Evolutionary conservation across 306 rosid species (phyloP).

Genomic region (Inga laurina): DNA sequence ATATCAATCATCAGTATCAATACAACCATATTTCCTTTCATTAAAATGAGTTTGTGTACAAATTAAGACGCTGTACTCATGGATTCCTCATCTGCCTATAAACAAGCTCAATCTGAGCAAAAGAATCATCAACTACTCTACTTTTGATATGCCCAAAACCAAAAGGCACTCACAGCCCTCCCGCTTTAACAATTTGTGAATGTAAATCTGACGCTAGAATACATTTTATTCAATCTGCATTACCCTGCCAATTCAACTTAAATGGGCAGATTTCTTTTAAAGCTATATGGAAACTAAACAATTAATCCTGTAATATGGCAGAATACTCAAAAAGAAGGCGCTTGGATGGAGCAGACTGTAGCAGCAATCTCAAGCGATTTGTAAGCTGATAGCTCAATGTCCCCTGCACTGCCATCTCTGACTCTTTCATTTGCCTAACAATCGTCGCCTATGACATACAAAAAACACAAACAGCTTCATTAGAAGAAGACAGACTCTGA

Average conservation of each 20-base stretch:
- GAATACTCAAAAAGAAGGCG: conserved; percentile 83
- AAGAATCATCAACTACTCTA: conserved; percentile 37
- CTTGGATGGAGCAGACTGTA: conserved; percentile 72
- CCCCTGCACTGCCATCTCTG: conserved; percentile 94
- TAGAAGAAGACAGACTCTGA: neutral
- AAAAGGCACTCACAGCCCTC: neutral
- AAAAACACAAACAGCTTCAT: neutral
- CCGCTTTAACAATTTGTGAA: neutral
- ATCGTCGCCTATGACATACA: conserved; percentile 61
- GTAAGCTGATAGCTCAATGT: conserved; percentile 84
- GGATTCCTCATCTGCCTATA: conserved; percentile 6
- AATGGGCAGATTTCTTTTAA: neutral
- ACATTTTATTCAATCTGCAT: neutral
- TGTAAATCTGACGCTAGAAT: neutral
- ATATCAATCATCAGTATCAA: neutral
- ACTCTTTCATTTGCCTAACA: conserved; percentile 88
- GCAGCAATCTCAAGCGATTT: conserved; percentile 71
- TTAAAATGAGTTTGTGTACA: neutral
- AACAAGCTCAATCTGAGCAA: conserved; percentile 38
- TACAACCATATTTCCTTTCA: neutral
- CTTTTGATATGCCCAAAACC: neutral
- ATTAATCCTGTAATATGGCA: conserved; percentile 69
- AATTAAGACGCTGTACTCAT: neutral
- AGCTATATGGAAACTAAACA: neutral
- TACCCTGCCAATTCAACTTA: neutral